Percentiles rank a stretch among this genome's conserved stretches.
Evolutionary conservation across 805 yeast species (phyloP).

Genomic region (Hyphopichia homilentoma): DNA sequence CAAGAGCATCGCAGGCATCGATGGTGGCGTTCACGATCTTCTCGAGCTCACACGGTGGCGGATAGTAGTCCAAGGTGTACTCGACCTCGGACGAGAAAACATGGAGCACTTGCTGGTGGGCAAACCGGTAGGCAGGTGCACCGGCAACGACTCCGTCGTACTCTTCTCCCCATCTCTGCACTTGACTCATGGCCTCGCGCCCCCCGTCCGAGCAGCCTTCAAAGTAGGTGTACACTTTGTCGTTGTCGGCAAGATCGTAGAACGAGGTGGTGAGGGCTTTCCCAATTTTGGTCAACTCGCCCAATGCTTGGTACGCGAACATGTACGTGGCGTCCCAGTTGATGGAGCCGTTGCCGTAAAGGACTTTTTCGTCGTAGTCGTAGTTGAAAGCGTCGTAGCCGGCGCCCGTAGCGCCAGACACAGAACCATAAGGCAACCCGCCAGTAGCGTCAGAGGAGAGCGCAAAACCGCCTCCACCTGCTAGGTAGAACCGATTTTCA

Average conservation of each 20-base stretch:
- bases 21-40: conserved; percentile 6
- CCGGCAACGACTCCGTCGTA: conserved; percentile 4
- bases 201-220: conserved; percentile 6
- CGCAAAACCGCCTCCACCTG: conserved; percentile 5
- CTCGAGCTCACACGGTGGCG: conserved; percentile 5
- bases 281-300: conserved; percentile 5
- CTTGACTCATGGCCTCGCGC: conserved; percentile 2
- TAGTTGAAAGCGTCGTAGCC: conserved; percentile 5
- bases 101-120: conserved; percentile 5
- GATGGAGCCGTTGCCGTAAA: conserved; percentile 6
- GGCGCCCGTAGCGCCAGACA: conserved; percentile 3
- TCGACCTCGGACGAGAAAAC: conserved; percentile 5
- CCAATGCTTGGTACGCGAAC: conserved; percentile 6
- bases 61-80: conserved; percentile 4
- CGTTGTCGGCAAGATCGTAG: conserved; percentile 2
- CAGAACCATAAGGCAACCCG: conserved; percentile 4
- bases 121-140: conserved; percentile 5
- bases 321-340: conserved; percentile 6
- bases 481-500: conserved; percentile 5
- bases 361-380: conserved; percentile 2
- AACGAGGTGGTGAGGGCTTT: conserved; percentile 3
- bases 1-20: conserved; percentile 4
- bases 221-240: conserved; percentile 4
- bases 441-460: conserved; percentile 4
- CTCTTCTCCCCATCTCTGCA: conserved; percentile 4